Evolutionary conservation across 257 asterid genomes (phyloP), one percentile per base, ranked within the genome.

Genomic region (Primulina eburnea): DNA sequence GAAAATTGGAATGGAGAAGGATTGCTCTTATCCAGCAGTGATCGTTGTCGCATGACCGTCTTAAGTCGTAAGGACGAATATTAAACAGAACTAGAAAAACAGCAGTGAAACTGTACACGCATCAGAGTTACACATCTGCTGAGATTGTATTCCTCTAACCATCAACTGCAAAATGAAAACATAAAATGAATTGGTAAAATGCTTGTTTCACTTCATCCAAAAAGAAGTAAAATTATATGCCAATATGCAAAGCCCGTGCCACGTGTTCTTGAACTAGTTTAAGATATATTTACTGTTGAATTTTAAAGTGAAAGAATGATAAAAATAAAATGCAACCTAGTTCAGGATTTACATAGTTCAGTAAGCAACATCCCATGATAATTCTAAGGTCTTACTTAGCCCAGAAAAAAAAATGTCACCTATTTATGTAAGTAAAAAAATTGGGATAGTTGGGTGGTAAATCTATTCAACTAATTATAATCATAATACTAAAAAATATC

Each of bases 101-200:
- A 68, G 66, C 62, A 35, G 40, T 10, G 30, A 53, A 33, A 53
- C 24, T 32, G 21, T 40, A 33, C 37, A 70, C 30, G 38, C 12
- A 65, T 52, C 64, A 70, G 18, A 58, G 21, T 35, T 37, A 24
- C 67, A 30, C 24, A 20, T 67, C 76, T 35, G 26, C 56, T 35
- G n/a, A 20, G 75, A 40, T 52, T 16, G 40, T 24, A 43, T 63
- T 59, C 70, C 67, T 64, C 69, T 34, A 61, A 37, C 37, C 62
- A 2, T 60, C 71, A 66, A n/a, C 90, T 83, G 83, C 81, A 79
- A 73, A 75, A 68, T 21, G 70, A 64, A 80, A 29, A 61, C 30
- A 65, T 9, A 9, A 30, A 34, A 53, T 43, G 30, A 65, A 43
- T 21, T 0, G 28, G 40, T 64, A 7, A 10, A 12, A n/a, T 14